A percentile compares a stretch with the other conserved stretches of the same genome.
These are phyloP conservation scores for Canavalia gladiata DNA, from an alignment of 306 rosid genomes.

Conservation along the genomic window DNA sequence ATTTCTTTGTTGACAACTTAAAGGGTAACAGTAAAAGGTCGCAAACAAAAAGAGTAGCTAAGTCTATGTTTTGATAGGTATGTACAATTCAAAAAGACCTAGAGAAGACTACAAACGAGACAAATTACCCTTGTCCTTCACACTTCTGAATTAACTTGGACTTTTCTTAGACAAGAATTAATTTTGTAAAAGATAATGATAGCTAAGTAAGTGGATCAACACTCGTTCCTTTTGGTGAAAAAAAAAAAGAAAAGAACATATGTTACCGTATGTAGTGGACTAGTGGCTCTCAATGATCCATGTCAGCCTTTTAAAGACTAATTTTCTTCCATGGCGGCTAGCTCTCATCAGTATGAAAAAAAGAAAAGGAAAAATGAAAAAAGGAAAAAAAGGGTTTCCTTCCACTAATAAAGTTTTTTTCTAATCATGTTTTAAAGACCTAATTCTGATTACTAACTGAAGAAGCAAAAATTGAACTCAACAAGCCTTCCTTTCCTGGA, in stretches of 20 bases:
- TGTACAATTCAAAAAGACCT: conserved; percentile 49
- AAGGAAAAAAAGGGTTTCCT: neutral
- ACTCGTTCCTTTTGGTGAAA: conserved; percentile 19
- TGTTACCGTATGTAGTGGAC: neutral
- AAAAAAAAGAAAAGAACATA: neutral
- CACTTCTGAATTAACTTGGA: conserved; percentile 34
- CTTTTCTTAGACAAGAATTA: conserved; percentile 27
- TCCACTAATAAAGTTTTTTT: conserved; percentile 2
- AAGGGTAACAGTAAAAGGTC: conserved; percentile 46
- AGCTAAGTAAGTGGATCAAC: conserved; percentile 34
- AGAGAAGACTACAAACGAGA: conserved; percentile 30
- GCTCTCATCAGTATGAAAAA: neutral
- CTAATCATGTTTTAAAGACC: neutral
- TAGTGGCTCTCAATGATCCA: conserved; percentile 39
- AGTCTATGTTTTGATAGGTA: conserved; percentile 34
- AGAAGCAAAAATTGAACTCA: conserved; percentile 17
- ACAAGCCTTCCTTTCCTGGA: neutral
- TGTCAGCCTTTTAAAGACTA: conserved; percentile 5
- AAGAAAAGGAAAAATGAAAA: neutral
- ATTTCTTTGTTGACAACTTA: conserved; percentile 39
- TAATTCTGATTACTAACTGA: neutral
- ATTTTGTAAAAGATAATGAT: conserved; percentile 36
- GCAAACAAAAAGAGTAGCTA: conserved; percentile 17
- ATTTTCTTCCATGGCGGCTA: conserved; percentile 47
- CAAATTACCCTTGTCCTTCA: neutral